phyloP scores from a whole-genome alignment of 1,284 basidiomycete species.

The Tylopilus sp. region DNA sequence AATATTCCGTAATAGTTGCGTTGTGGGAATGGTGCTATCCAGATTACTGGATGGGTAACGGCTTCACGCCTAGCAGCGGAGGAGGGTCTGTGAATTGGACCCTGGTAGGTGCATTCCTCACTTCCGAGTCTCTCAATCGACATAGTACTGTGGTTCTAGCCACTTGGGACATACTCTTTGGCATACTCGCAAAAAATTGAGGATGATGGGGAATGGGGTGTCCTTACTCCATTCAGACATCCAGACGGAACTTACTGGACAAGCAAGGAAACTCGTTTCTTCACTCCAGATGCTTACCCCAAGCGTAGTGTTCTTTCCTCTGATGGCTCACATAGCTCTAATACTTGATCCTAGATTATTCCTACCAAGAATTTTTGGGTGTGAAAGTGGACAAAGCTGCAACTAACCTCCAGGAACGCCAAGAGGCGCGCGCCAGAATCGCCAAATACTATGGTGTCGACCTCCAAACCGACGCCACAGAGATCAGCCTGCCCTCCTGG shows the following conservation, averaged over 20 bases:
- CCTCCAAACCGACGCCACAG: conserved; percentile 19
- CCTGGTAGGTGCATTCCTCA: conserved; percentile 17
- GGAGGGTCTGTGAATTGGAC: conserved; percentile 28
- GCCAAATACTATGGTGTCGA: conserved; percentile 32
- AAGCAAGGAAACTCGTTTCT: conserved; percentile 32
- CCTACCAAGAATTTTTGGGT: conserved; percentile 36
- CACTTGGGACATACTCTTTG: conserved; percentile 29
- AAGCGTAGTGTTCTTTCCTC: conserved; percentile 24
- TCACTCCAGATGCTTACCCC: conserved; percentile 24
- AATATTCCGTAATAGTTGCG: conserved; percentile 20
- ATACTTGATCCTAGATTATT: conserved; percentile 27
- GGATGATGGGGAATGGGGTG: conserved; percentile 31
- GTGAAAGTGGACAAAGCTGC: conserved; percentile 35
- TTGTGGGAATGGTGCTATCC: conserved; percentile 41
- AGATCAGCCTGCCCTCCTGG: conserved; percentile 15
- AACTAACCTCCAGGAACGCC: conserved; percentile 18
- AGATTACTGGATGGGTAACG: conserved; percentile 35
- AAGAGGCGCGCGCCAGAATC: conserved; percentile 32
- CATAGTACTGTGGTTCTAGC: conserved; percentile 8
- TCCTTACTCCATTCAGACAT: conserved; percentile 34
- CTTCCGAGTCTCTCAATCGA: neutral
- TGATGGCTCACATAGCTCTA: too few species aligned
- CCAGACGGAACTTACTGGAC: conserved; percentile 37
- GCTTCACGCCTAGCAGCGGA: conserved; percentile 20
- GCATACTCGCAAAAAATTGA: conserved; percentile 33